Evolutionary conservation across 2,329 filamentous ascomycete genomes (phyloP).

Genomic region (Didymella exigua): DNA sequence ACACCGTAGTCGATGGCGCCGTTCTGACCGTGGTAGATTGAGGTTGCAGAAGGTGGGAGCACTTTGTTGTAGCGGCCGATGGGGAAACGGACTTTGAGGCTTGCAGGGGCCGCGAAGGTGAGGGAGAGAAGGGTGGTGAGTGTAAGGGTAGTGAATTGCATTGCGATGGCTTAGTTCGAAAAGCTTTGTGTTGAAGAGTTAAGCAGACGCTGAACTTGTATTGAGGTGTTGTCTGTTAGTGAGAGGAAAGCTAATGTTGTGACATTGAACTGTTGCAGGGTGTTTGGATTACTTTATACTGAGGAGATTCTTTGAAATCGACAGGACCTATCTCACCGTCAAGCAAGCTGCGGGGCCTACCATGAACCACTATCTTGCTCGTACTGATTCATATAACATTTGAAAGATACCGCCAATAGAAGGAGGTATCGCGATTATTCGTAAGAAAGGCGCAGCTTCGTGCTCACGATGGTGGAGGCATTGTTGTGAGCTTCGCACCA

Average conservation of each 20-base stretch:
- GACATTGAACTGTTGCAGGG: background rate
- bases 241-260: background rate
- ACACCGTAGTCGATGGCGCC: slow-evolving; percentile 19
- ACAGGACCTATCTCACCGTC: background rate
- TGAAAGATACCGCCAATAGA: background rate
- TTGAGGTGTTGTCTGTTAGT: too few relatives aligned
- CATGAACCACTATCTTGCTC: background rate
- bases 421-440: background rate
- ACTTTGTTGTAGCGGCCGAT: slow-evolving; percentile 3
- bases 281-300: background rate
- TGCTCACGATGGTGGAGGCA: slow-evolving; percentile 1
- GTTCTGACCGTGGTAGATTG: slow-evolving; percentile 14
- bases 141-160: slow-evolving; percentile 15
- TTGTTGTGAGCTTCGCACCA: background rate
- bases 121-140: slow-evolving; percentile 15
- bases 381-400: background rate
- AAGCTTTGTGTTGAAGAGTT: background rate
- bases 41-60: slow-evolving; percentile 14
- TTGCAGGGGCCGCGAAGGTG: slow-evolving; percentile 9
- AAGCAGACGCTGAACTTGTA: too few relatives aligned
- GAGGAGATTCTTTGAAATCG: too few relatives aligned
- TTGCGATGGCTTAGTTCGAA: background rate
- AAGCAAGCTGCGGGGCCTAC: background rate
- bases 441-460: background rate
- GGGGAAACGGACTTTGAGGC: slow-evolving; percentile 9